Percentiles rank a stretch among this genome's conserved stretches.
These are phyloP conservation scores for Hymenotorrendiella dingleyae DNA, from an alignment of 2,329 filamentous ascomycete genomes.

Conservation along the genomic window DNA sequence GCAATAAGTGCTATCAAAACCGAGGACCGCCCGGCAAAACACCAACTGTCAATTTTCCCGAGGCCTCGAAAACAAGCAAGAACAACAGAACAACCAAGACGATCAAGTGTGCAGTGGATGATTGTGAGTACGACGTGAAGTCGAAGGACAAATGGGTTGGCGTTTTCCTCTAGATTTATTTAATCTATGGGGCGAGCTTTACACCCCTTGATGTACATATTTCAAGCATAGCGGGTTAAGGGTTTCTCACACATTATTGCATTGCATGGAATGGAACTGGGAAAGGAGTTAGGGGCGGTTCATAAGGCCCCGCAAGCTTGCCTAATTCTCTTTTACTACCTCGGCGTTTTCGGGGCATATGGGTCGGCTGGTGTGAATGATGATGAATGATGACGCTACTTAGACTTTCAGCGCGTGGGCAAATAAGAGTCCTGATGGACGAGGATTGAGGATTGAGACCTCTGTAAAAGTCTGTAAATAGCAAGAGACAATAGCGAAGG, in stretches of 20 bases:
- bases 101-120: slow-evolving; percentile 48
- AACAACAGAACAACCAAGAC: slow-evolving; percentile 24
- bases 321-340: too few relatives aligned
- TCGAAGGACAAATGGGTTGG: slow-evolving; percentile 56
- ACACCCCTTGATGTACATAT: background rate
- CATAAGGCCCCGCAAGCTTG: too few relatives aligned
- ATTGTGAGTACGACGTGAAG: slow-evolving; percentile 47
- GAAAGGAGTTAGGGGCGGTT: too few relatives aligned
- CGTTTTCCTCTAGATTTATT: slow-evolving; percentile 39
- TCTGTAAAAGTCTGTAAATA: too few relatives aligned
- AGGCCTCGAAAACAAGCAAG: slow-evolving; percentile 31
- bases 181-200: background rate
- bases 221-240: background rate
- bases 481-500: too few relatives aligned
- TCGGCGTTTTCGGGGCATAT: too few relatives aligned
- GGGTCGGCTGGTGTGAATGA: too few relatives aligned
- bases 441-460: too few relatives aligned
- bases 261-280: slow-evolving; percentile 6
- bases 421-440: too few relatives aligned
- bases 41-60: slow-evolving; percentile 29
- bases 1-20: slow-evolving; percentile 54
- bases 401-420: too few relatives aligned
- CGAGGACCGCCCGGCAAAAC: slow-evolving; percentile 36
- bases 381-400: too few relatives aligned
- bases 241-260: background rate